These are phyloP conservation scores for Elongisporangium prolatum DNA, from an alignment of 352 stramenopile genomes.

Conservation along the genomic window DNA sequence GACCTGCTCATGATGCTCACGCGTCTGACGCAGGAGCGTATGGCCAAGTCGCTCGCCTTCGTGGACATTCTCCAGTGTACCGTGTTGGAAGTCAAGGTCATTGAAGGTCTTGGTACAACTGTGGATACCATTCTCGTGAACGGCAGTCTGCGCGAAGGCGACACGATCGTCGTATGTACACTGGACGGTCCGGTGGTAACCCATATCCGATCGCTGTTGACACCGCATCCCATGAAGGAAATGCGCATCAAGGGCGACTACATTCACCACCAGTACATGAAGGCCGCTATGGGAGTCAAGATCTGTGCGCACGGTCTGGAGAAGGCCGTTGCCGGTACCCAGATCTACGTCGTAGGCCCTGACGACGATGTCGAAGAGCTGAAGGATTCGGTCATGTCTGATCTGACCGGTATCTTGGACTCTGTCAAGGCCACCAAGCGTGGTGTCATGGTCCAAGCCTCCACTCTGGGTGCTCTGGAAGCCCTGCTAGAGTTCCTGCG, in stretches of 20 bases:
- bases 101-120: constrained; percentile 98
- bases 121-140: constrained; percentile 99
- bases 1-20: constrained; percentile 97
- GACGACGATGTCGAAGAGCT: constrained; percentile 98
- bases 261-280: constrained; percentile 96
- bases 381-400: constrained; percentile 96
- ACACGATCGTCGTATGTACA: constrained; percentile 98
- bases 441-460: constrained; percentile 98
- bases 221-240: constrained; percentile 97
- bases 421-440: constrained; percentile 95
- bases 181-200: constrained; percentile 98
- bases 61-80: constrained; percentile 94
- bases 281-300: constrained; percentile 99
- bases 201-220: constrained; percentile 95
- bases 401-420: constrained; percentile 93
- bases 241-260: constrained; percentile 94
- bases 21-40: constrained; percentile 94
- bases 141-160: constrained; percentile 92
- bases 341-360: constrained; percentile 94
- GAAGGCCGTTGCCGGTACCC: constrained; percentile 97
- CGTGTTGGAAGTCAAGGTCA: constrained; percentile 99
- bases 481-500: constrained; percentile 97
- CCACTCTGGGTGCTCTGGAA: constrained; percentile 97
- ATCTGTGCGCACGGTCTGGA: constrained; percentile 96
- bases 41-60: constrained; percentile 87